phyloP scores from a whole-genome alignment of 352 stramenopile species.

The Elongisporangium prolatum region DNA sequence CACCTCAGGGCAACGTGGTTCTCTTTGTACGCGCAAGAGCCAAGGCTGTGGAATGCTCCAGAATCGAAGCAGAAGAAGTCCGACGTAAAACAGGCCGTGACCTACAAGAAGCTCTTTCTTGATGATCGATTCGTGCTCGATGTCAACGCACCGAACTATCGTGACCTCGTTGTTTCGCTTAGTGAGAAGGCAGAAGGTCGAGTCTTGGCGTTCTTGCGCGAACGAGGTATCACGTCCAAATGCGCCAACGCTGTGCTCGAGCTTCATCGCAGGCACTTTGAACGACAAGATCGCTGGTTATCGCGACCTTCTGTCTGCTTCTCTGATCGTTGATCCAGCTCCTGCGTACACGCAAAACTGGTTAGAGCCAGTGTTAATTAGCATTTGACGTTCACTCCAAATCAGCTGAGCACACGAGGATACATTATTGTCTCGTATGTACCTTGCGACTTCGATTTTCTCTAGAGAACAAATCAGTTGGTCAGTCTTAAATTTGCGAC shows the following conservation, averaged over 20 bases:
- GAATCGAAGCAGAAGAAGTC: constrained; percentile 17
- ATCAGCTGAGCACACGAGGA: too few relatives aligned
- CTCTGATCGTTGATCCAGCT: constrained; percentile 1
- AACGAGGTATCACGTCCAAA: neutral
- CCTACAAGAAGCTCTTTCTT: constrained; percentile 16
- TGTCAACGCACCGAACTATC: constrained; percentile 2
- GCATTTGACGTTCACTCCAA: neutral
- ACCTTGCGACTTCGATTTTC: too few relatives aligned
- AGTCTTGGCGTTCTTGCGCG: constrained; percentile 6
- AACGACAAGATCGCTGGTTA: constrained; percentile 4
- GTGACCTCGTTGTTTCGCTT: constrained; percentile 5
- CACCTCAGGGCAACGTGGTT: constrained; percentile 12
- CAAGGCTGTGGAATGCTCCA: constrained; percentile 2
- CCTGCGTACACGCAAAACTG: constrained; percentile 10
- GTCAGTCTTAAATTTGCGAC: too few relatives aligned
- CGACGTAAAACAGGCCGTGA: constrained; percentile 9
- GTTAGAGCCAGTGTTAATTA: constrained; percentile 3
- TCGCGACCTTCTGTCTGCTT: constrained; percentile 4
- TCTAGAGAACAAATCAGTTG: too few relatives aligned
- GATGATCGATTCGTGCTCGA: constrained; percentile 10
- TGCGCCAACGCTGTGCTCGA: constrained; percentile 4
- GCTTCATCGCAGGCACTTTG: constrained; percentile 1
- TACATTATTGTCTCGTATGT: too few relatives aligned
- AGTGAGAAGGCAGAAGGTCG: neutral
- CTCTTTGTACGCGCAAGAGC: constrained; percentile 8